These are phyloP conservation scores for Blastobotrys malaysiensis DNA, from an alignment of 1,139 yeast genomes.

Conservation along the genomic window DNA sequence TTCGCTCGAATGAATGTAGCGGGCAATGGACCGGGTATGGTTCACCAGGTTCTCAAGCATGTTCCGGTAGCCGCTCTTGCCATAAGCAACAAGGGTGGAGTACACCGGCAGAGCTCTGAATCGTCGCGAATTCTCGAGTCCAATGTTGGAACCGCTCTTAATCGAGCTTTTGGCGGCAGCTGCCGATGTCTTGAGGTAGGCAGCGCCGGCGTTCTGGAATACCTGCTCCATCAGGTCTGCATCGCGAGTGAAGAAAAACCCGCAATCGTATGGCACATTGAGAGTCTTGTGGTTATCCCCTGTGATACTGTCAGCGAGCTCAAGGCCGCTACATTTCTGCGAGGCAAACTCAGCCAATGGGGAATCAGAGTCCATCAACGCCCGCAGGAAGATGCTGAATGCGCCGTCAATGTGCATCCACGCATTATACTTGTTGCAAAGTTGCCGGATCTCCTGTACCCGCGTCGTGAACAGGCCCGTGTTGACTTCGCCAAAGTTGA, in stretches of 20 bases:
- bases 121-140: slow-evolving; percentile 27
- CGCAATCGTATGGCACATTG: slow-evolving; percentile 29
- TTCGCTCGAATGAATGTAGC: slow-evolving; percentile 15
- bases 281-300: slow-evolving; percentile 29
- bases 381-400: slow-evolving; percentile 23
- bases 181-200: slow-evolving; percentile 18
- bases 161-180: slow-evolving; percentile 4
- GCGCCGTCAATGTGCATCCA: slow-evolving; percentile 31
- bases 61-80: slow-evolving; percentile 20
- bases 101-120: slow-evolving; percentile 26
- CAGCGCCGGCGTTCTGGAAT: slow-evolving; percentile 27
- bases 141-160: slow-evolving; percentile 22
- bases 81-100: slow-evolving; percentile 25
- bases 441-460: slow-evolving; percentile 16
- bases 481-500: slow-evolving; percentile 27
- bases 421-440: slow-evolving; percentile 26
- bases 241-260: slow-evolving; percentile 22
- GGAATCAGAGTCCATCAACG: slow-evolving; percentile 13
- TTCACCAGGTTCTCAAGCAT: slow-evolving; percentile 20
- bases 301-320: slow-evolving; percentile 27
- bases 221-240: slow-evolving; percentile 15
- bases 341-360: slow-evolving; percentile 14
- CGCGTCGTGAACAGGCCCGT: slow-evolving; percentile 25
- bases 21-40: slow-evolving; percentile 19
- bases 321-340: slow-evolving; percentile 20